phyloP scores from a whole-genome alignment of 352 stramenopile species.

The Pythium phragmitis region DNA sequence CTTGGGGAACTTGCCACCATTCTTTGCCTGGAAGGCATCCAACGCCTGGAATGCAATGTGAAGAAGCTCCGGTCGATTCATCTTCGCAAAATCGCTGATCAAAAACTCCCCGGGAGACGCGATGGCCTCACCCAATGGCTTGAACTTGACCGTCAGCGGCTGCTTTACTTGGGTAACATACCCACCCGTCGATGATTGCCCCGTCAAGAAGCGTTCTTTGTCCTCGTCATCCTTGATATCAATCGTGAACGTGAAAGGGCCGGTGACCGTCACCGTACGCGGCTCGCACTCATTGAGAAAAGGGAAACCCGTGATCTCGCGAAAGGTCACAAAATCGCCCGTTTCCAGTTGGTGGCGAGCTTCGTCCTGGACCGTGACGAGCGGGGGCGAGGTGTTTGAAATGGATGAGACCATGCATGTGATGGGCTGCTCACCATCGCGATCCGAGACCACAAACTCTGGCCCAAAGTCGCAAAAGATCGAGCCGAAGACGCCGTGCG shows the following conservation, averaged over 20 bases:
- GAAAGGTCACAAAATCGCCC: constrained; percentile 96
- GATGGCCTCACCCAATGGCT: constrained; percentile 85
- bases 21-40: constrained; percentile 78
- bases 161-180: constrained; percentile 97
- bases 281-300: constrained; percentile 82
- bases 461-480: constrained; percentile 98
- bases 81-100: constrained; percentile 98
- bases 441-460: constrained; percentile 93
- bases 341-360: constrained; percentile 96
- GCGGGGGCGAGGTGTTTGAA: constrained; percentile 66
- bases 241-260: constrained; percentile 97
- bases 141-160: constrained; percentile 92
- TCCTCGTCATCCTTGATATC: constrained; percentile 75
- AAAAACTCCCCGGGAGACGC: constrained; percentile 93
- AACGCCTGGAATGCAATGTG: constrained; percentile 90
- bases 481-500: constrained; percentile 92
- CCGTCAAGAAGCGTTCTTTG: constrained; percentile 60
- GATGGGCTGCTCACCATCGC: constrained; percentile 91
- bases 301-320: constrained; percentile 91
- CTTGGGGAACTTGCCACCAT: constrained; percentile 76
- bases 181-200: constrained; percentile 67
- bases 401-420: constrained; percentile 94
- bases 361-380: constrained; percentile 98
- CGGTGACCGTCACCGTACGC: constrained; percentile 77
- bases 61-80: constrained; percentile 90